Base-by-base conservation (phyloP, 2,329 filamentous ascomycete genomes). In the Setomelanomma holmii region DNA sequence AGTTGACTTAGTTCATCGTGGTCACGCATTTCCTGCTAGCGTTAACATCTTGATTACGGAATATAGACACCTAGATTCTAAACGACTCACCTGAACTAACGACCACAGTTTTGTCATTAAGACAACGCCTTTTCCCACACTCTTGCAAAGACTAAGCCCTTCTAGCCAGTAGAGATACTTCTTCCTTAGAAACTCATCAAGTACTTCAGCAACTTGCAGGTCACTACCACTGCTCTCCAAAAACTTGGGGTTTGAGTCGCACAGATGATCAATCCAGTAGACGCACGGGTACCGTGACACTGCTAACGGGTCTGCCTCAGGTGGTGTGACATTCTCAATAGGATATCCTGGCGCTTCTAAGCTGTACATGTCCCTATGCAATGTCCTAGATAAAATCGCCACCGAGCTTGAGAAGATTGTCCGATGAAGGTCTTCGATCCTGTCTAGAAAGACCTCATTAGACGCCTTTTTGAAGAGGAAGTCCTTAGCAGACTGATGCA, bases 401-500 rank as follows among this genome's bases (percentile, higher is more conserved):
- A 80, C 45, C 4, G 75, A 80, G 17, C 52, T 53, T 3, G 38
- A 63, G 2, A 49, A 61, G 45, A 76, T 51, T 1, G 12, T 30
- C 2, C 17, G 33, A 49, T 61, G 55, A 39, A 33, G 19, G 3
- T 60, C 30, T 17, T 46, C 35, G 3, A 44, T 27, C 1, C 74
- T 69, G 19, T 14, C 42, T 5, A 71, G 67, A 30, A 77, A 75
- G 4, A 79, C 61, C 7, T 55, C 35, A 10, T 52, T 6, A 4
- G 41, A 47, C 35, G 55, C 61, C 10, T 64, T 49, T 22, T 60
- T 30, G 5, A 56, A 20, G 1, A 82, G 49, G 53, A 68, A 78
- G 11, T 81, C 78, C 51, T 78, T 77, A 0, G 76, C 79, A 0
- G 78, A 80, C 48, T 78, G 72, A 52, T 80, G 76, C 1, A 80